Evolutionary conservation across 2,329 filamentous ascomycete genomes (phyloP).

Genomic region (Nemania diffusa): DNA sequence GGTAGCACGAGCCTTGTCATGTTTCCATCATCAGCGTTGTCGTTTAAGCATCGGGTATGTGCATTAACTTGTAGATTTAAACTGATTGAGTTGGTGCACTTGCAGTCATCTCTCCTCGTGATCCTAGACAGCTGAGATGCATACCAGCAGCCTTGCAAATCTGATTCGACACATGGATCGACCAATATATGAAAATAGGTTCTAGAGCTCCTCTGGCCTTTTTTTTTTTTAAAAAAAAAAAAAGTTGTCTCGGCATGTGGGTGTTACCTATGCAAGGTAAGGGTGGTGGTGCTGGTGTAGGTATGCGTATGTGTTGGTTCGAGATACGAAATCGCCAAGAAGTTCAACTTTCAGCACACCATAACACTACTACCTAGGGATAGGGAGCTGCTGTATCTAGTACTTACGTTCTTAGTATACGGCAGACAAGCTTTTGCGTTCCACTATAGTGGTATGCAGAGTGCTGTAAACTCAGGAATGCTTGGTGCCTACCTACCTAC

Average conservation of each 20-base stretch:
- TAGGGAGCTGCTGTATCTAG: neutral
- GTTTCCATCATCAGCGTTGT: conserved; percentile 33
- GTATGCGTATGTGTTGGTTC: neutral
- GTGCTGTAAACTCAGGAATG: conserved; percentile 1
- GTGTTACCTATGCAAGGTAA: neutral
- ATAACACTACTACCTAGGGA: neutral
- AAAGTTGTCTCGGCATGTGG: too few species aligned
- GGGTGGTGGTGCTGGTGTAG: neutral
- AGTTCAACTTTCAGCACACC: neutral
- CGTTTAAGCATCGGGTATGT: conserved; percentile 15
- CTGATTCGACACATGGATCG: conserved; percentile 27
- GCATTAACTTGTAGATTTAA: conserved; percentile 10
- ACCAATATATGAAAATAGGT: conserved; percentile 9
- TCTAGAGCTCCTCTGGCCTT: neutral
- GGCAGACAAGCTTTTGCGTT: conserved; percentile 23
- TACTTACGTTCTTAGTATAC: neutral
- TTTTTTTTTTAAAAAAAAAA: too few species aligned
- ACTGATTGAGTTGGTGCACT: conserved; percentile 5
- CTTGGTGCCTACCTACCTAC: neutral
- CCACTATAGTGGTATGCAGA: conserved; percentile 1
- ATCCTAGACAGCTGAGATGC: conserved; percentile 22
- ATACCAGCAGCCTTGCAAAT: neutral
- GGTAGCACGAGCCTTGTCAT: conserved; percentile 26
- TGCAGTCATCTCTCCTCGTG: conserved; percentile 13
- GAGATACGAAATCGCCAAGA: conserved; percentile 4